Percentiles rank a stretch among this genome's conserved stretches.
Conservation (phyloP, 495 filamentous ascomycete species). For the Tuber magnatum region DNA sequence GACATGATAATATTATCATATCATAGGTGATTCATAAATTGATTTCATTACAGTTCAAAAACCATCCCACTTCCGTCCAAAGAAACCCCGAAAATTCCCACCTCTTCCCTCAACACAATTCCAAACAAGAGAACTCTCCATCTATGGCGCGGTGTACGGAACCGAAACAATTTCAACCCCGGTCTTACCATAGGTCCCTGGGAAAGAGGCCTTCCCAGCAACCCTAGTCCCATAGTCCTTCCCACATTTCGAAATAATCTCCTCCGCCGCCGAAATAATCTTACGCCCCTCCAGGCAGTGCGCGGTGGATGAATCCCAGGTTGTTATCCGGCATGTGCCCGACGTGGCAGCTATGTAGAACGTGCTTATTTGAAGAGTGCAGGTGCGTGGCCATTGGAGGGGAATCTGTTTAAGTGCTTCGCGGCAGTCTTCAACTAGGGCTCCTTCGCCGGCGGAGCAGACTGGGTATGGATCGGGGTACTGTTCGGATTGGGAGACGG, state of each 20-base stretch:
- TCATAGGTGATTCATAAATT: not conserved
- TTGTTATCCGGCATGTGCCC: not conserved
- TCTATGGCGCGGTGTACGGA: not conserved
- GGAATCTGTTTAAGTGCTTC: not conserved
- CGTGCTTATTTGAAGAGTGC: not conserved
- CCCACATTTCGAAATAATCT: not conserved
- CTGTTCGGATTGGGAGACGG: not conserved
- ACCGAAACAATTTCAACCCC: not conserved
- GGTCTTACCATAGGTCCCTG: not conserved
- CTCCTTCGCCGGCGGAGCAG: not conserved
- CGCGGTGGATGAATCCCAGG: not conserved
- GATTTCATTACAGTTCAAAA: not conserved
- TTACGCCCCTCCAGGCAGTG: not conserved
- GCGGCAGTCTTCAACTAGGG: not conserved
- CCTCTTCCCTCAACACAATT: not conserved
- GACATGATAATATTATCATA: not conserved
- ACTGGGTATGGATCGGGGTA: not conserved
- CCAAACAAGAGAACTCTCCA: not conserved
- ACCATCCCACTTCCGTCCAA: not conserved
- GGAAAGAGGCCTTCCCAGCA: not conserved
- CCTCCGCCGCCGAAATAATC: not conserved
- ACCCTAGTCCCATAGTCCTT: not conserved
- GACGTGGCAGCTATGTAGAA: not conserved
- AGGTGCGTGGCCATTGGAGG: not conserved
- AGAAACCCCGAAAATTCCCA: not conserved